Base-by-base conservation (phyloP, 441 rosid genomes). In the Daphne laureola region DNA sequence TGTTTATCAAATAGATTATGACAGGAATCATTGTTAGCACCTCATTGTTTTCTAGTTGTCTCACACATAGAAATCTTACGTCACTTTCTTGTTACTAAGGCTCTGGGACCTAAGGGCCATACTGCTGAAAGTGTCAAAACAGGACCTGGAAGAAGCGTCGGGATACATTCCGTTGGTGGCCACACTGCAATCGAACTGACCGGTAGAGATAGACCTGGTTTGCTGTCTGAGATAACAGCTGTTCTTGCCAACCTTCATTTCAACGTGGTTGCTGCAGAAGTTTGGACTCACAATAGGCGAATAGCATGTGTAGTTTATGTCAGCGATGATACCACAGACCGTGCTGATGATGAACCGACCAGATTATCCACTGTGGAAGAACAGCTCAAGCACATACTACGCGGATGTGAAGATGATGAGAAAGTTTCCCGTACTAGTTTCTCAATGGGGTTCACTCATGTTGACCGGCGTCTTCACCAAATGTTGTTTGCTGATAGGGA, bases 401-500 rank as follows among this genome's bases (percentile, higher is more conserved):
- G 88, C 0, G 88, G 88, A 2, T 77, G 86, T 64, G 91, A 80
- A 62, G 80, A 81, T 17, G 92, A 85, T 53, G 86, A 84, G 49
- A 77, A 76, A 59, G 67, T 64, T 31, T 78, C 79, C 49, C 76
- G 85, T 11, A 80, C 94, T 15, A 77, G 78, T 60, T 83, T 83
- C 78, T 80, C 92, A 48, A 71, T 83, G 80, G 98, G 98, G 0
- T 84, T 90, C 69, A 91, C 96, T 12, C 96, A 87, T 49, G 76
- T 77, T 12, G 97, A 87, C 59, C 71, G 98, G 14, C 72, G 96
- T 66, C 79, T 90, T 45, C 96, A 85, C 71, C 98, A 90, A 70
- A 90, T 90, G 94, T 49, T 90, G 54, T 90, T 90, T 41, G 96
- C 98, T 31, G 98, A 87, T 64, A 83, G 84, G 72, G 98, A 90